A percentile compares a stretch with the other conserved stretches of the same genome.
These are phyloP conservation scores for Mycocentrospora acerina DNA, from an alignment of 2,329 filamentous ascomycete genomes.

Conservation along the genomic window DNA sequence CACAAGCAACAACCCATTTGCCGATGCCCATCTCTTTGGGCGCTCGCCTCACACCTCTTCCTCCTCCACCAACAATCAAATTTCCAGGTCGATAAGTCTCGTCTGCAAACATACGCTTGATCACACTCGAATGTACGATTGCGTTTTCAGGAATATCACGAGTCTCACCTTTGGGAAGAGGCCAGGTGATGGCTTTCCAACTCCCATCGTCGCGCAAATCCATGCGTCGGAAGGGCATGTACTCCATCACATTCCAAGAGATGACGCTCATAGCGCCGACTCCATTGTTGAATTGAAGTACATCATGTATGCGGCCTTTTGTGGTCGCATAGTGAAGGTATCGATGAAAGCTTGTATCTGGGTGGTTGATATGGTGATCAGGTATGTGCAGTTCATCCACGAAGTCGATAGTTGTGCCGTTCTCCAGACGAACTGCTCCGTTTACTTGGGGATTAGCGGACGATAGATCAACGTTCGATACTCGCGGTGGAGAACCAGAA, in stretches of 20 bases:
- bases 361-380: constrained; percentile 18
- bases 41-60: constrained; percentile 65
- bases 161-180: constrained; percentile 73
- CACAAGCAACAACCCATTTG: constrained; percentile 67
- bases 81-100: constrained; percentile 73
- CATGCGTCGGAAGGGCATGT: constrained; percentile 78
- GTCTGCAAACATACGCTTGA: constrained; percentile 68
- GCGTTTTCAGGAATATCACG: constrained; percentile 73
- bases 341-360: constrained; percentile 52
- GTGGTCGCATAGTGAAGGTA: constrained; percentile 60
- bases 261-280: constrained; percentile 58
- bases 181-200: constrained; percentile 81
- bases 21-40: constrained; percentile 66
- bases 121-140: constrained; percentile 71
- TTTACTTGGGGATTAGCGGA: not conserved
- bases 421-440: not conserved
- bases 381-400: constrained; percentile 20
- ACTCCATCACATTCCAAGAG: constrained; percentile 78
- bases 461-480: not conserved
- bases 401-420: constrained; percentile 1
- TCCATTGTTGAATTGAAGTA: constrained; percentile 65
- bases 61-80: constrained; percentile 76
- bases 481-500: constrained; percentile 23
- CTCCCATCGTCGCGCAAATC: constrained; percentile 70
- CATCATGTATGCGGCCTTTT: constrained; percentile 66